Percentiles rank a stretch among this genome's conserved stretches.
phyloP scores from a whole-genome alignment of 176 grass and related monocot species.

The Rhynchospora tenuis region DNA sequence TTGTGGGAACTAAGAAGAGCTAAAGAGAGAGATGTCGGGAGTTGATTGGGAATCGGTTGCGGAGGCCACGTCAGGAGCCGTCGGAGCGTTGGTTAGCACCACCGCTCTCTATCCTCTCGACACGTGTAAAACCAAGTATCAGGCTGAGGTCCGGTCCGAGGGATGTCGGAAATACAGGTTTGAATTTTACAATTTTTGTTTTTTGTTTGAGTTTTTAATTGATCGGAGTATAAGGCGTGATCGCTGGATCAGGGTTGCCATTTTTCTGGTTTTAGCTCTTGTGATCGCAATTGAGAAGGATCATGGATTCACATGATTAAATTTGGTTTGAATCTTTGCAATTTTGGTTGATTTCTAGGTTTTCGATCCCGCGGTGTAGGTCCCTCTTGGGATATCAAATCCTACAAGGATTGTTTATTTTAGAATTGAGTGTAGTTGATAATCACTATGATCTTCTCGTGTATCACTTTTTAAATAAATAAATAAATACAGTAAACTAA shows the following conservation, averaged over 20 bases:
- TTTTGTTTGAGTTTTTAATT: neutral
- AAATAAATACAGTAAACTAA: neutral
- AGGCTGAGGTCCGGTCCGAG: slow-evolving; percentile 72
- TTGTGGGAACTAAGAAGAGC: neutral
- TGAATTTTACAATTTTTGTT: neutral
- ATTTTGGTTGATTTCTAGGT: neutral
- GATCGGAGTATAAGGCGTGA: neutral
- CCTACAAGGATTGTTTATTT: neutral
- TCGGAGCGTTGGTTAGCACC: slow-evolving; percentile 91
- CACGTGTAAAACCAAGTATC: slow-evolving; percentile 96
- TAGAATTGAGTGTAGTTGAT: neutral
- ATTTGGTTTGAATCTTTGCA: slow-evolving; percentile 9
- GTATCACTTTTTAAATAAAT: neutral
- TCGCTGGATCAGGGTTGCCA: slow-evolving; percentile 7
- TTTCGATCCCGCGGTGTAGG: neutral
- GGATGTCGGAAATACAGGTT: slow-evolving; percentile 84
- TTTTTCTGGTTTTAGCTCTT: neutral
- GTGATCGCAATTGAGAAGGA: neutral
- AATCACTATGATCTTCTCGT: neutral
- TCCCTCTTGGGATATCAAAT: neutral
- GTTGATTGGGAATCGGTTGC: slow-evolving; percentile 92
- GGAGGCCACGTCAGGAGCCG: slow-evolving; percentile 89
- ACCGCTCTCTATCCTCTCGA: slow-evolving; percentile 90
- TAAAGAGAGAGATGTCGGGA: slow-evolving; percentile 11
- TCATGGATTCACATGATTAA: neutral